Conservation (phyloP, 2,329 filamentous ascomycete species). For the Claviceps lovelessii region DNA sequence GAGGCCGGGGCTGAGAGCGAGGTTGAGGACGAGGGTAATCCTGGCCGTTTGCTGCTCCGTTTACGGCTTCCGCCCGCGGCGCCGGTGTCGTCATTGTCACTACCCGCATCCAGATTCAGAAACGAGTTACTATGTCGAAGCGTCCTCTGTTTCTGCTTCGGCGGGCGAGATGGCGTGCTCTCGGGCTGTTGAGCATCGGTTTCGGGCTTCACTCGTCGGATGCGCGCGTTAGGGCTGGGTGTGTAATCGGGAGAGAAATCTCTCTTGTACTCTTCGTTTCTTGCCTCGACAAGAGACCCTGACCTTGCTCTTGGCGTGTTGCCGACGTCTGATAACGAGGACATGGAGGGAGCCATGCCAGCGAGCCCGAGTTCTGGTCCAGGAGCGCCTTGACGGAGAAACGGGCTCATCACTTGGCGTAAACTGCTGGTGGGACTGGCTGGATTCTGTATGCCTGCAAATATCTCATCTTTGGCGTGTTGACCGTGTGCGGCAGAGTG, state of each 20-base stretch:
- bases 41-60: conserved; percentile 1
- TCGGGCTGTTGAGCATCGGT: conserved; percentile 17
- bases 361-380: conserved; percentile 19
- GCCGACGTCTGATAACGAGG: conserved; percentile 14
- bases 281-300: conserved; percentile 15
- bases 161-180: conserved; percentile 21
- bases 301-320: conserved; percentile 8
- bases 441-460: conserved; percentile 14
- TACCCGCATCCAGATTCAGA: conserved; percentile 32
- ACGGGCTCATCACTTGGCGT: conserved; percentile 76
- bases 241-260: conserved; percentile 67
- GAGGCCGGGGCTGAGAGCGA: background rate
- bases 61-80: conserved; percentile 10
- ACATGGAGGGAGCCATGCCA: conserved; percentile 5
- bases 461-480: conserved; percentile 15
- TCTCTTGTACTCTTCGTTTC: conserved; percentile 27
- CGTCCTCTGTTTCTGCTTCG: conserved; percentile 16
- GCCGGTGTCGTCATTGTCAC: conserved; percentile 28
- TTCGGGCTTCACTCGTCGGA: conserved; percentile 44
- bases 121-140: conserved; percentile 31
- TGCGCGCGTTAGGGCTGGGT: conserved; percentile 56
- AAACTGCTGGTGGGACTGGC: conserved; percentile 65
- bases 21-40: background rate
- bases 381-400: conserved; percentile 32
- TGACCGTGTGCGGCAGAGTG: conserved; percentile 17